These are phyloP conservation scores for Takashimella tepidaria DNA, from an alignment of 1,284 basidiomycete species.

Conservation along the genomic window DNA sequence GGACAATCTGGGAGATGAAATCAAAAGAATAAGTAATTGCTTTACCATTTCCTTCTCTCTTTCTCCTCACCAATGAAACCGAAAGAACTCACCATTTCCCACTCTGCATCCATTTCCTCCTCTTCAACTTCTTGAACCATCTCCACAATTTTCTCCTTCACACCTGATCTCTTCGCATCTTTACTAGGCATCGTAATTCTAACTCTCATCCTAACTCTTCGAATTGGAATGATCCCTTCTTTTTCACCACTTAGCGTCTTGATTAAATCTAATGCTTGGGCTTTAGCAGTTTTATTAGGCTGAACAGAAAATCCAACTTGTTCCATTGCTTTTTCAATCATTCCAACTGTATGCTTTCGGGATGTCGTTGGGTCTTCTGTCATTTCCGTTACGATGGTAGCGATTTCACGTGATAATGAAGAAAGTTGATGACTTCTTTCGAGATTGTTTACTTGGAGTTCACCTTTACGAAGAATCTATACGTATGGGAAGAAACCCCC, in stretches of 20 bases:
- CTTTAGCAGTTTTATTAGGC: slow-evolving; percentile 83
- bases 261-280: slow-evolving; percentile 90
- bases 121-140: slow-evolving; percentile 78
- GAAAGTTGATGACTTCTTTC: slow-evolving; percentile 86
- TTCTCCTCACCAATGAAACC: background rate
- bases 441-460: slow-evolving; percentile 95
- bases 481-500: too few species aligned
- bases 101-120: slow-evolving; percentile 70
- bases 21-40: too few species aligned
- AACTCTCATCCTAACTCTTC: slow-evolving; percentile 87
- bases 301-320: slow-evolving; percentile 91
- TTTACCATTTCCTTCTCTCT: slow-evolving; percentile 85
- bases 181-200: slow-evolving; percentile 70
- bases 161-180: slow-evolving; percentile 57
- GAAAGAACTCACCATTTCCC: slow-evolving; percentile 71
- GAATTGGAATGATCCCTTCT: slow-evolving; percentile 68
- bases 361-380: slow-evolving; percentile 89
- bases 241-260: slow-evolving; percentile 63
- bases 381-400: slow-evolving; percentile 88
- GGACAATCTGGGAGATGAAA: slow-evolving; percentile 58
- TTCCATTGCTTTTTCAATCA: slow-evolving; percentile 97
- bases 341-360: slow-evolving; percentile 84
- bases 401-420: slow-evolving; percentile 83
- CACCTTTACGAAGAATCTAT: slow-evolving; percentile 95
- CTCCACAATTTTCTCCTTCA: slow-evolving; percentile 68